These are phyloP conservation scores for Yamadazyma sp. DNA, from an alignment of 805 yeast genomes.

Conservation along the genomic window DNA sequence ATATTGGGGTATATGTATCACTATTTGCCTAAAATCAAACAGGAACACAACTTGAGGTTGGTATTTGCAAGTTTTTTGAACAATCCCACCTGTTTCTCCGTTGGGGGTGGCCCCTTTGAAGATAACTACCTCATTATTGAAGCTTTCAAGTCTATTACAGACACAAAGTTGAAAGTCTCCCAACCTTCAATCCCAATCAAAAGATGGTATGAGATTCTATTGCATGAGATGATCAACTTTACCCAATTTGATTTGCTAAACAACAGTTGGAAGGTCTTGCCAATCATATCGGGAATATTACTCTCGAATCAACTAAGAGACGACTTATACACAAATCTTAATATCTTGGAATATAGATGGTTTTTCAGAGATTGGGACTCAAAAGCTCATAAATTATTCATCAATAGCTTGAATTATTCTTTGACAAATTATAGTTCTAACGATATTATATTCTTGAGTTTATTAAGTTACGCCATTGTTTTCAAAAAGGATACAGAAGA, in stretches of 20 bases:
- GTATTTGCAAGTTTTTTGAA: conserved; percentile 43
- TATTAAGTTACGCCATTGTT: conserved; percentile 34
- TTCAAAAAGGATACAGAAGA: conserved; percentile 21
- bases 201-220: conserved; percentile 38
- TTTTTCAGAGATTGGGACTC: conserved; percentile 37
- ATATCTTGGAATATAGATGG: conserved; percentile 24
- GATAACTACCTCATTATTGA: conserved; percentile 42
- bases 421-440: conserved; percentile 20
- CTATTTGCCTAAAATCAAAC: conserved; percentile 49
- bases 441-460: conserved; percentile 25
- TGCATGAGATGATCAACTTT: conserved; percentile 32
- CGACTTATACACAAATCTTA: conserved; percentile 26
- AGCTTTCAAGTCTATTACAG: conserved; percentile 44
- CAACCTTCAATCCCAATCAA: conserved; percentile 47
- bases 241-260: conserved; percentile 18
- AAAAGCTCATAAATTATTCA: conserved; percentile 25
- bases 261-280: conserved; percentile 46
- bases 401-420: conserved; percentile 21
- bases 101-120: conserved; percentile 15
- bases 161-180: conserved; percentile 44
- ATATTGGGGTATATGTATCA: conserved; percentile 47
- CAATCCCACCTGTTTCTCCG: conserved; percentile 34
- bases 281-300: conserved; percentile 45
- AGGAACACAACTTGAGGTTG: conserved; percentile 43
- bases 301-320: conserved; percentile 35